Evolutionary conservation across 2,329 filamentous ascomycete genomes (phyloP), one percentile per base, ranked within the genome.

Genomic region (Pyrenophora seminiperda): DNA sequence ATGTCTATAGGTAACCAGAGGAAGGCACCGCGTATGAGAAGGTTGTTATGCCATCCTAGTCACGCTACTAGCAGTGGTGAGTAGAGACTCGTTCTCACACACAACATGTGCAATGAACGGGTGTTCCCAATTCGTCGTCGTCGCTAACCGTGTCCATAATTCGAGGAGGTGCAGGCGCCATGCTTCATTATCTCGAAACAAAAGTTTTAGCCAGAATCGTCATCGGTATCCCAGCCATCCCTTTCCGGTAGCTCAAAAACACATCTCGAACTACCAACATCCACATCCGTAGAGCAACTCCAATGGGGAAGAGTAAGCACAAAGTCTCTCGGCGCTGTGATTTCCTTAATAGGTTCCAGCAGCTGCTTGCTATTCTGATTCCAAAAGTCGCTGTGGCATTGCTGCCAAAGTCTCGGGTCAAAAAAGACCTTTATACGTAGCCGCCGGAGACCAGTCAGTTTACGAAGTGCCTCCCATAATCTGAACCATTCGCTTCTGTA

Each of bases 301-400:
- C 42, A 54, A 36, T 51, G 49, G 7, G 62, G 61, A 39, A 66
- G 52, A 13, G 43, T 49, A 9, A 66, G 24, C 10, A 59, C 46
- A 34, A 65, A 66, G 10, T 51, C 37, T 5, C 20, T 20, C n/a
- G 48, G 48, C 1, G 45, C 47, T 10, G 50, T 62, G n/a, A 65
- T 48, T 2, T 15, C 40, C 41, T 46, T 60, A 19, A 63, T 37
- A 2, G 50, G 44, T 13, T 53, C 27, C 18, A 65, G 24, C 5
- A 64, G 31, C 24, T 54, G 43, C n/a, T 15, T 30, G 15, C 50
- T 50, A 5, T 52, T 40, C 7, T 49, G 37, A 13, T 55, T 22
- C 62, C 62, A 66, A 7, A 50, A 46, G 4, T 51, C 34, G 3
- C 56, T 45, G 20, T 53, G 55, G 15, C 32, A 46, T 41, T 49